Base-by-base conservation (phyloP, 768 basidiomycete species). In the Dioszegia crocea region DNA sequence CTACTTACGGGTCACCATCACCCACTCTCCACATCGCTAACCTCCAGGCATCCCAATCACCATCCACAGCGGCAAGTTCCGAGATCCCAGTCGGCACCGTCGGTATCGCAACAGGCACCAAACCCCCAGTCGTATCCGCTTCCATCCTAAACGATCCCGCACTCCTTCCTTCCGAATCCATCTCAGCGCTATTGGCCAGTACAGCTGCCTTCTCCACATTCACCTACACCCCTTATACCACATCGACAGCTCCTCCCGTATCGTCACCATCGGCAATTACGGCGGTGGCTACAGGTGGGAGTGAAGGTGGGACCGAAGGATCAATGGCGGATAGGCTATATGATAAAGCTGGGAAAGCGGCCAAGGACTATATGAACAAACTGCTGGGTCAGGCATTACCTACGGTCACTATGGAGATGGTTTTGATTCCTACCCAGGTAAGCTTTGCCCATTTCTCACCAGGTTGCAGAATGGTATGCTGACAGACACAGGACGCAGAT, bases 401-500 rank as follows among this genome's bases (percentile, higher is more conserved):
- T 16, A 77, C 76, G 5, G 56, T 77, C 14, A 77, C 76, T 10
- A 49, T 77, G 16, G 64, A 75, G 52, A 59, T 77, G 3, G 63
- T 73, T 6, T 48, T 77, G 54, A 59, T 65, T 11, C 76, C 76
- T 36, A 74, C 74, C 26, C 74, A 77, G 68, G 74, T 73, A 57
- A 64, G 74, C 65, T n/a, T 17, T 21, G 24, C 50, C 16, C 30
- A n/a, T n/a, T n/a, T 26, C 8, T 21, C 30, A 43, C 55, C n/a
- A 4, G 2, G 17, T n/a, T 36, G 43, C 17, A 26, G 16, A 17
- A n/a, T n/a, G n/a, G 6, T n/a, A 39, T 33, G 50, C 50, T 51
- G 21, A 38, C 27, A 43, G 5, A 9, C 23, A 14, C 45, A 75
- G 74, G 70, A 70, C 56, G 60, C 76, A 29, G 76, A 77, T 44